Evolutionary conservation across 2,329 filamentous ascomycete species (phyloP).

Genomic region (Pleomassaria siparia): DNA sequence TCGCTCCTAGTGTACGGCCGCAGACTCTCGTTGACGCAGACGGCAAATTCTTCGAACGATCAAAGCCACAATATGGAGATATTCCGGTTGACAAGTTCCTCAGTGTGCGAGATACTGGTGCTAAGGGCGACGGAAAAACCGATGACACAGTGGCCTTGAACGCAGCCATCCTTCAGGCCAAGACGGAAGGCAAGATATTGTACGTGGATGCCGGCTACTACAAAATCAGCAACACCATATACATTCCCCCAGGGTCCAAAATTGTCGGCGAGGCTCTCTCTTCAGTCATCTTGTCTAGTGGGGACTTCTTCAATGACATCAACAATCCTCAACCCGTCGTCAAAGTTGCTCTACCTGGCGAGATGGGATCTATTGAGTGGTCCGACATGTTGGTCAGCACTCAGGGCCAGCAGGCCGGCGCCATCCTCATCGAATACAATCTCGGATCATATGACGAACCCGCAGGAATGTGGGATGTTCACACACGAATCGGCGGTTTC

Average conservation of each 20-base stretch:
- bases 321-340: conserved; percentile 64
- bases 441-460: conserved; percentile 60
- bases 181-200: conserved; percentile 54
- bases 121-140: conserved; percentile 78
- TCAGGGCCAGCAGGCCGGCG: conserved; percentile 66
- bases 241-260: conserved; percentile 68
- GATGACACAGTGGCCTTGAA: conserved; percentile 85
- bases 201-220: conserved; percentile 63
- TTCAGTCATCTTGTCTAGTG: conserved; percentile 77
- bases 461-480: conserved; percentile 81
- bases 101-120: conserved; percentile 48
- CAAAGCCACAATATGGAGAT: conserved; percentile 52
- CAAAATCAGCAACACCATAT: conserved; percentile 56
- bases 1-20: conserved; percentile 47
- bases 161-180: conserved; percentile 65
- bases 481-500: conserved; percentile 79
- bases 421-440: conserved; percentile 74
- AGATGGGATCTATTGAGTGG: conserved; percentile 68
- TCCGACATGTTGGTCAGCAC: conserved; percentile 73
- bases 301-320: conserved; percentile 53
- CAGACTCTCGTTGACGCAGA: conserved; percentile 45
- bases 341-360: conserved; percentile 65
- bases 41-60: conserved; percentile 42
- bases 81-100: conserved; percentile 66
- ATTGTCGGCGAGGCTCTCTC: conserved; percentile 86